Percentiles rank a stretch among this genome's conserved stretches.
Conservation (phyloP, 192 early-diverging fungal species). For the Coemansia sp. region DNA sequence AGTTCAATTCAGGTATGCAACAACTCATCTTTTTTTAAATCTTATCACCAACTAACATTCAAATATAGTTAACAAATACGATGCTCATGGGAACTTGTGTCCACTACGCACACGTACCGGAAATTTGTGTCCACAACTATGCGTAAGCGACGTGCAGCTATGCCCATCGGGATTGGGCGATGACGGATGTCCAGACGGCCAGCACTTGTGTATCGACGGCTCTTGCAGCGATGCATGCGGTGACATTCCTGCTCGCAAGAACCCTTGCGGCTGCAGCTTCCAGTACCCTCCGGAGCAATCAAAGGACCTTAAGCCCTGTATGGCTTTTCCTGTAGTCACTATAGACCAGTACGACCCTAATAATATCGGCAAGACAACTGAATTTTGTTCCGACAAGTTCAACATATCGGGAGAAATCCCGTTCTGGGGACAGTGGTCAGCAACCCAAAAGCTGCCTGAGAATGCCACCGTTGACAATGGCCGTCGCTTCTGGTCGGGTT, state of each 20-base stretch:
- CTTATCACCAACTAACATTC: slow-evolving; percentile 1
- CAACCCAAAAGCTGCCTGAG: slow-evolving; percentile 16
- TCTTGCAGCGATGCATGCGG: slow-evolving; percentile 44
- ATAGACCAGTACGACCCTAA: slow-evolving; percentile 45
- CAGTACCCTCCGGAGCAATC: slow-evolving; percentile 28
- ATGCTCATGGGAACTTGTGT: slow-evolving; percentile 45
- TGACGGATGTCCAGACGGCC: slow-evolving; percentile 41
- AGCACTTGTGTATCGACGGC: slow-evolving; percentile 55
- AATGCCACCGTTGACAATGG: slow-evolving; percentile 1
- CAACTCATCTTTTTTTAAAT: too few relatives aligned
- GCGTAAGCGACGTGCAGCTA: slow-evolving; percentile 46
- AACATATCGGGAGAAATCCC: slow-evolving; percentile 21
- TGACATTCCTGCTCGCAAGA: slow-evolving; percentile 29
- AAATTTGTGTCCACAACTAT: slow-evolving; percentile 54
- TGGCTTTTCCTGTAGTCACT: slow-evolving; percentile 33
- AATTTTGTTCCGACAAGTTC: slow-evolving; percentile 34
- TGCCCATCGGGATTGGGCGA: slow-evolving; percentile 43
- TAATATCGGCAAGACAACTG: slow-evolving; percentile 21
- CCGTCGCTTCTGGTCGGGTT: slow-evolving; percentile 48
- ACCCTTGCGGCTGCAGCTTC: slow-evolving; percentile 50
- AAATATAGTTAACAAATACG: slow-evolving; percentile 54
- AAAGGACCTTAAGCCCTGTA: slow-evolving; percentile 33
- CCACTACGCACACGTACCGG: slow-evolving; percentile 45
- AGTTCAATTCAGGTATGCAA: slow-evolving; percentile 29
- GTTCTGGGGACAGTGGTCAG: slow-evolving; percentile 37